A percentile compares a stretch with the other conserved stretches of the same genome.
These are phyloP conservation scores for Corchorus capsularis DNA, from an alignment of 345 rosid genomes.

Conservation along the genomic window DNA sequence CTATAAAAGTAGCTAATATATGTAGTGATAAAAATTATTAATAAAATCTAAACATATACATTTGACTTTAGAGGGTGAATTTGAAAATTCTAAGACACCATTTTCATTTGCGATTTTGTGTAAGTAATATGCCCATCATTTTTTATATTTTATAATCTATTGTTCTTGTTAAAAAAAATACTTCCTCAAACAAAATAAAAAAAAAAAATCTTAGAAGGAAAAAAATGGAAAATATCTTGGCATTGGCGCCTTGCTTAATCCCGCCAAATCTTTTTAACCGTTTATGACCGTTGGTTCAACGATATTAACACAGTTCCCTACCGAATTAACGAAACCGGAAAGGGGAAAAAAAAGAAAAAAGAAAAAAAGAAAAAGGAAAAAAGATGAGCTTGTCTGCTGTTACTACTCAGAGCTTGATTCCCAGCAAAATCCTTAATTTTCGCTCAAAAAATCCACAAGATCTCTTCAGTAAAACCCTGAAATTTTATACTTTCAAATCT, in stretches of 20 bases:
- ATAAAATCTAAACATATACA: no score
- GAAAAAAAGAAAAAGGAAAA: background rate
- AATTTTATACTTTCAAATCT: background rate
- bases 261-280: background rate
- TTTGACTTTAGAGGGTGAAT: no score
- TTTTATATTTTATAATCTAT: no score
- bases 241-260: background rate
- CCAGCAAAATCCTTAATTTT: background rate
- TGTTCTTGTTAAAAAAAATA: background rate
- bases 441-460: background rate
- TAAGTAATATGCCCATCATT: no score
- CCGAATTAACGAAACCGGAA: background rate
- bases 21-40: no score
- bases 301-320: background rate
- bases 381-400: background rate
- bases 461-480: slow-evolving; percentile 6
- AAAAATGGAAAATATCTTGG: background rate
- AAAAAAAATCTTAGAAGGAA: background rate
- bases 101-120: no score
- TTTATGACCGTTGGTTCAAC: background rate
- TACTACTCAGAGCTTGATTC: background rate
- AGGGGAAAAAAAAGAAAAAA: background rate
- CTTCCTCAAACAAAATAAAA: background rate
- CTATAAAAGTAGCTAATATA: no score
- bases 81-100: no score